Base-by-base conservation (phyloP, 306 rosid species). In the Psophocarpus tetragonolobus region DNA sequence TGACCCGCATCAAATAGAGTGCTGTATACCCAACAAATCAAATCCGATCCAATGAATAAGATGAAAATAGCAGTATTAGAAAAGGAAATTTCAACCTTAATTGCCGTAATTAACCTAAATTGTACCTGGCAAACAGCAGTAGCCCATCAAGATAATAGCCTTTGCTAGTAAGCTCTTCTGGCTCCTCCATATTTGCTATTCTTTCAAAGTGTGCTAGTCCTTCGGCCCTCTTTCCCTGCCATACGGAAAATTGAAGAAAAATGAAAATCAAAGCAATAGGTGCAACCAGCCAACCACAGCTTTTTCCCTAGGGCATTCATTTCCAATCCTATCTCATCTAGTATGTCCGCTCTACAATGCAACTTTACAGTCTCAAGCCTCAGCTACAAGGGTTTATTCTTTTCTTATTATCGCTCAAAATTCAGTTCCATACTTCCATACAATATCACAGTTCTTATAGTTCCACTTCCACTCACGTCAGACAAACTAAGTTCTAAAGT, bases 111-210 rank as follows among this genome's bases (percentile, higher is more conserved):
- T 29, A 30, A 76, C 69, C 68, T 14, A 61, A 30, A 45, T 11
- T 33, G n/a, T 76, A 89, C 98, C 98, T 95, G 32, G 98, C 89
- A 57, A 92, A 85, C 70, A 90, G 67, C 62, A 95, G 53, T 84
- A 95, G 86, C 65, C 89, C 94, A 38, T 90, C 91, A 73, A 88
- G 91, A 84, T 95, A 95, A 87, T 92, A 93, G 35, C 81, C 84
- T 87, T 92, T 95, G 86, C 91, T 78, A 27, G 75, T 68, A 30
- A 90, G 86, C 68, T 95, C 96, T 73, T 89, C 88, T 0, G 98
- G 98, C 88, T 92, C 97, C 47, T 86, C 78, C 91, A 90, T 41
- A 32, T 81, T 87, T 72, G 91, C 96, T 53, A 92, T 64, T 81
- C 97, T 89, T 77, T 95, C 92, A 12, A 95, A 85, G 84, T 95